phyloP scores from a whole-genome alignment of 768 basidiomycete genomes.

The Kwoniella dendrophila region DNA sequence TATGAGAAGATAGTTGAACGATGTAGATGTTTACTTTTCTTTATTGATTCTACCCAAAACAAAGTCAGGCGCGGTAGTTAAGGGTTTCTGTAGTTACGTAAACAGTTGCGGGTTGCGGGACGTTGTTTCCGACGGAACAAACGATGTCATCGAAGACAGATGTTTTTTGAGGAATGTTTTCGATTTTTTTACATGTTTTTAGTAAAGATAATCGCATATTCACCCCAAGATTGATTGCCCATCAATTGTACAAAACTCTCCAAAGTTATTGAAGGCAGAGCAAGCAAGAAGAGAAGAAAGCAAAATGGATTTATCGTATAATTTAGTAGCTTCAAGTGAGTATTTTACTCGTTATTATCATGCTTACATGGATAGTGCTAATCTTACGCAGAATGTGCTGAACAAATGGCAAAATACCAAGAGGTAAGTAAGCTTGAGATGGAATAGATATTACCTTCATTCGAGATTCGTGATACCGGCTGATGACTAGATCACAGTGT shows the following conservation, averaged over 20 bases:
- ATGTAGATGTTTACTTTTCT: background rate
- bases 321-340: constrained; percentile 54
- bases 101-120: no score
- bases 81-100: background rate
- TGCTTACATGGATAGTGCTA: background rate
- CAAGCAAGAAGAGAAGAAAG: no score
- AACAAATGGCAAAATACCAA: constrained; percentile 54
- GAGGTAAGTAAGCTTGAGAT: constrained; percentile 28
- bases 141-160: no score
- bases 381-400: constrained; percentile 48
- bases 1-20: constrained; percentile 13
- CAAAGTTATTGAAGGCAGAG: no score
- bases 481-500: constrained; percentile 33
- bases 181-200: no score
- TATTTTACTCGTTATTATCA: background rate
- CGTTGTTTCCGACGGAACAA: background rate
- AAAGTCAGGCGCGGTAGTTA: constrained; percentile 23
- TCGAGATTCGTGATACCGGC: background rate
- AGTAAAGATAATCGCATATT: no score
- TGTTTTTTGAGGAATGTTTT: no score
- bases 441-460: background rate
- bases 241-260: no score
- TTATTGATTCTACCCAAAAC: constrained; percentile 21
- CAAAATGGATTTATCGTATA: constrained; percentile 53
- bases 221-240: no score